A percentile compares a stretch with the other conserved stretches of the same genome.
Evolutionary conservation across 805 yeast species (phyloP).

Genomic region (Candida methanosorbosa): DNA sequence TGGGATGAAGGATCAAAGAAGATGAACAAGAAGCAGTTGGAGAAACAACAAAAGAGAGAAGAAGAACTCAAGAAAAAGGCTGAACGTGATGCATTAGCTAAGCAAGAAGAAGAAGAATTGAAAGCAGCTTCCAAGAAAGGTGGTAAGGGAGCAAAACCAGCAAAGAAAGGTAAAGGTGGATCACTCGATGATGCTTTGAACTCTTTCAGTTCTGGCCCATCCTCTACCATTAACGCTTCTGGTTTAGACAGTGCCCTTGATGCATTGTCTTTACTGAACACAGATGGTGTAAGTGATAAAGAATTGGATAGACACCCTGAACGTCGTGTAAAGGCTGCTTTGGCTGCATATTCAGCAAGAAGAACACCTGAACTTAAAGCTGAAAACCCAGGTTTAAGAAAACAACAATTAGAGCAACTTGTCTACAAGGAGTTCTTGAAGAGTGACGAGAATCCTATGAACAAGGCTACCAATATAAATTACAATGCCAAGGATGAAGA

Average conservation of each 20-base stretch:
- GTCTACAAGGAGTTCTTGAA: conserved; percentile 75
- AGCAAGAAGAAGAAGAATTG: conserved; percentile 57
- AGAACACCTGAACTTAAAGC: conserved; percentile 64
- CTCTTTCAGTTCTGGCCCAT: conserved; percentile 32
- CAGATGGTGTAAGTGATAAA: conserved; percentile 46
- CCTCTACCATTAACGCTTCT: conserved; percentile 51
- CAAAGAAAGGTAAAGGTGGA: conserved; percentile 38
- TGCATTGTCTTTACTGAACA: conserved; percentile 60
- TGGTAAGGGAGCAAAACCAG: conserved; percentile 52
- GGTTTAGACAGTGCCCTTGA: conserved; percentile 76
- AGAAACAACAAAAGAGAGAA: conserved; percentile 58
- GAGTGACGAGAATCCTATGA: conserved; percentile 76
- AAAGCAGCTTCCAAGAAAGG: conserved; percentile 49
- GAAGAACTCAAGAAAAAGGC: conserved; percentile 74
- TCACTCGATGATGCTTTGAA: conserved; percentile 63
- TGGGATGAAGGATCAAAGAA: conserved; percentile 73
- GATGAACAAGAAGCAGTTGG: conserved; percentile 61
- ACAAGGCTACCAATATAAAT: conserved; percentile 55
- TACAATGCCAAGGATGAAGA: conserved; percentile 56
- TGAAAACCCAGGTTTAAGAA: conserved; percentile 74
- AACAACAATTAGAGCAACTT: conserved; percentile 69
- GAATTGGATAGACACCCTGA: conserved; percentile 84
- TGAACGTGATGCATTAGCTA: conserved; percentile 63
- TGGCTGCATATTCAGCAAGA: conserved; percentile 58
- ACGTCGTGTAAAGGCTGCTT: conserved; percentile 79